Conservation (phyloP, 257 asterid genomes). For the Verbascum thapsus region DNA sequence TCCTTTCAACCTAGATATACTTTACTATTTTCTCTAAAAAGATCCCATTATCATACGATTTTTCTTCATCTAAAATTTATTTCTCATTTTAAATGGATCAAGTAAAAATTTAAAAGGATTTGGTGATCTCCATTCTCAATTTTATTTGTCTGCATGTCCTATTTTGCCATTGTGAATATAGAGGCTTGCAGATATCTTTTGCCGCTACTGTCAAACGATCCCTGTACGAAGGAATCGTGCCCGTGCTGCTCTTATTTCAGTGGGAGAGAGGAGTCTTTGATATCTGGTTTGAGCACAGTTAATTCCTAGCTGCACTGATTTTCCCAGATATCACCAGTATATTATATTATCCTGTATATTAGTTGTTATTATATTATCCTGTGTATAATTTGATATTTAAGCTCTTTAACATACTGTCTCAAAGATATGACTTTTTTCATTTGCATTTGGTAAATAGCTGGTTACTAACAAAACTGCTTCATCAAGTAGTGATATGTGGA, state of each 20-base stretch:
- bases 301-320: slow-evolving; percentile 14
- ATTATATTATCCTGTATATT: too few relatives aligned
- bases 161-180: slow-evolving; percentile 27
- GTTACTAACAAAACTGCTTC: slow-evolving; percentile 21
- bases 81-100: background rate
- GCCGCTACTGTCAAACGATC: slow-evolving; percentile 26
- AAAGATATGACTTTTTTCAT: slow-evolving; percentile 18
- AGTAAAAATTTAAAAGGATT: background rate
- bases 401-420: slow-evolving; percentile 18
- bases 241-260: slow-evolving; percentile 31
- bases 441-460: slow-evolving; percentile 20
- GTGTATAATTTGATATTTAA: slow-evolving; percentile 7
- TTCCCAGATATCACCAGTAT: slow-evolving; percentile 1
- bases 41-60: background rate
- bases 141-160: slow-evolving; percentile 1
- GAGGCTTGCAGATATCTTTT: slow-evolving; percentile 39
- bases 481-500: slow-evolving; percentile 19
- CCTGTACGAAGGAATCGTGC: slow-evolving; percentile 32
- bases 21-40: background rate
- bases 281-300: slow-evolving; percentile 29
- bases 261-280: slow-evolving; percentile 27
- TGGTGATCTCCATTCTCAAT: background rate
- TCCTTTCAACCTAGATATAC: slow-evolving; percentile 5
- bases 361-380: background rate
- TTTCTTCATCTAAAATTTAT: background rate